Percentiles rank a stretch among this genome's conserved stretches.
Conservation (phyloP, 768 basidiomycete genomes). For the Amanita subjunquillea region DNA sequence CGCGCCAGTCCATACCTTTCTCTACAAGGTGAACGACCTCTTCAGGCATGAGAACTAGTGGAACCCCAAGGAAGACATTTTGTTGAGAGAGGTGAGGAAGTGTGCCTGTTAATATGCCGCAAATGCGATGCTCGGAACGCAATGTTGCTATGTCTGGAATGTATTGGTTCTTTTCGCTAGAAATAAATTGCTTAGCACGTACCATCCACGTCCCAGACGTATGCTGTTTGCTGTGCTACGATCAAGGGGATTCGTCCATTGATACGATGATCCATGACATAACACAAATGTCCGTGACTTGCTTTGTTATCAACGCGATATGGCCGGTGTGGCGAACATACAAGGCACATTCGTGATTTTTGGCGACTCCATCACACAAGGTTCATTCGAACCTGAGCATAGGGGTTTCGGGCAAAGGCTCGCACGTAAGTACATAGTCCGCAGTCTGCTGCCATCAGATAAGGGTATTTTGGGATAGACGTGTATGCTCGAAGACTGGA, state of each 20-base stretch:
- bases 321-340: slow-evolving; percentile 36
- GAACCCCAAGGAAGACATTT: slow-evolving; percentile 93
- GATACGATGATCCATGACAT: slow-evolving; percentile 8
- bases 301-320: not conserved
- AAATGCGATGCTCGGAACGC: slow-evolving; percentile 72
- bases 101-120: slow-evolving; percentile 81
- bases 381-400: slow-evolving; percentile 38
- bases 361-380: slow-evolving; percentile 78
- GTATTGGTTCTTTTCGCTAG: not conserved
- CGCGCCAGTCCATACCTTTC: slow-evolving; percentile 41
- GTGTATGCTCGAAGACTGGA: slow-evolving; percentile 75
- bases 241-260: slow-evolving; percentile 44
- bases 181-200: slow-evolving; percentile 5
- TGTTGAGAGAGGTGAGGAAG: slow-evolving; percentile 93
- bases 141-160: slow-evolving; percentile 66
- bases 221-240: slow-evolving; percentile 70
- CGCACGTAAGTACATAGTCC: slow-evolving; percentile 35
- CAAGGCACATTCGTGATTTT: slow-evolving; percentile 67
- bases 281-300: not conserved
- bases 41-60: slow-evolving; percentile 80
- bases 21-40: slow-evolving; percentile 84
- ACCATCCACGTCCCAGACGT: slow-evolving; percentile 89
- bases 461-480: slow-evolving; percentile 28
- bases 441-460: not conserved
- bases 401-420: slow-evolving; percentile 62